Evolutionary conservation across 2,329 filamentous ascomycete genomes (phyloP).

Genomic region (Aspergillus puulaauensis): DNA sequence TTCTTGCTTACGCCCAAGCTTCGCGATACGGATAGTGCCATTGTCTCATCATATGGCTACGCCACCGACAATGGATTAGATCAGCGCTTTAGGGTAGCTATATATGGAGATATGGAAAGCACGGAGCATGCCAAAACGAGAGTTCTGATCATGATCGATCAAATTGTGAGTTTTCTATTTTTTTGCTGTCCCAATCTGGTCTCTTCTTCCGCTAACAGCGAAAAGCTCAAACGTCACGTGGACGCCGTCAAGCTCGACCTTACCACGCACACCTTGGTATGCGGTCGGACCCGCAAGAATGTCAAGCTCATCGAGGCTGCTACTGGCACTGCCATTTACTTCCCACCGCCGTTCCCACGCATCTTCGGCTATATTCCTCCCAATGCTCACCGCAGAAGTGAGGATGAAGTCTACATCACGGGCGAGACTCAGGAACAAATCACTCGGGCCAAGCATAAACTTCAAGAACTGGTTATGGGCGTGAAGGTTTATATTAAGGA

Average conservation of each 20-base stretch:
- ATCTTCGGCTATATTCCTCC: slow-evolving; percentile 87
- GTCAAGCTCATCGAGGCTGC: slow-evolving; percentile 97
- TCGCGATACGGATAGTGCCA: slow-evolving; percentile 71
- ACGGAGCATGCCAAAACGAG: slow-evolving; percentile 96
- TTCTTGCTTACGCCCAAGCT: slow-evolving; percentile 91
- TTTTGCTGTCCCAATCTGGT: background rate
- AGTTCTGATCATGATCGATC: slow-evolving; percentile 95
- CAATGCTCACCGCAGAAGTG: slow-evolving; percentile 76
- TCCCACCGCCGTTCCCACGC: slow-evolving; percentile 88
- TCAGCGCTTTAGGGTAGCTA: slow-evolving; percentile 85
- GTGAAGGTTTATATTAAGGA: slow-evolving; percentile 90
- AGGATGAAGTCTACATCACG: slow-evolving; percentile 92
- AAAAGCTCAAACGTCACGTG: slow-evolving; percentile 58
- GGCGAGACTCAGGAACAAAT: slow-evolving; percentile 84
- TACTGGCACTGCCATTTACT: slow-evolving; percentile 96
- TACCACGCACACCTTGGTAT: slow-evolving; percentile 86
- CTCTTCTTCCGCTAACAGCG: slow-evolving; percentile 17
- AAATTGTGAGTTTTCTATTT: slow-evolving; percentile 62
- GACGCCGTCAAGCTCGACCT: slow-evolving; percentile 81
- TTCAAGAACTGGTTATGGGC: slow-evolving; percentile 78
- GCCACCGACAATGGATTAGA: slow-evolving; percentile 79
- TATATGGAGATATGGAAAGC: slow-evolving; percentile 93
- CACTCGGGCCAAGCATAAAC: slow-evolving; percentile 81
- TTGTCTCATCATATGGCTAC: slow-evolving; percentile 71
- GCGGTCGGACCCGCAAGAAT: slow-evolving; percentile 91